phyloP scores from a whole-genome alignment of 306 rosid species.

The Astragalus glycyphyllos region DNA sequence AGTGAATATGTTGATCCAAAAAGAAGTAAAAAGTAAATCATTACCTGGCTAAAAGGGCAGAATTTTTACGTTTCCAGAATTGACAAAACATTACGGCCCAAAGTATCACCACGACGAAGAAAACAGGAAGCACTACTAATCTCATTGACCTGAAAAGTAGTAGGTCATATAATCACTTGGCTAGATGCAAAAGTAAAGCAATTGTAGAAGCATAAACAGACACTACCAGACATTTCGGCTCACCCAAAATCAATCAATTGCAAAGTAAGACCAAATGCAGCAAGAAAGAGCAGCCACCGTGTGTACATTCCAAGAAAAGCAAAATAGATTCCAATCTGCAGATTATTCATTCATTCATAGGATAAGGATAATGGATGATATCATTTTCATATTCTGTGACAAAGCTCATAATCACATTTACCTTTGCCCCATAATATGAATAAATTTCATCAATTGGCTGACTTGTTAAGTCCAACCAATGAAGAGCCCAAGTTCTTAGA shows the following conservation, averaged over 20 bases:
- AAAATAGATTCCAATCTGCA: conserved; percentile 92
- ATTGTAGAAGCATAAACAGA: conserved; percentile 16
- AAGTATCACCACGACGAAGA: conserved; percentile 70
- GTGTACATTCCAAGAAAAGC: conserved; percentile 99
- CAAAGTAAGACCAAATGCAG: conserved; percentile 76
- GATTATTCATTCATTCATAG: conserved; percentile 37
- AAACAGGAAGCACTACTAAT: conserved; percentile 74
- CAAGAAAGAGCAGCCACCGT: conserved; percentile 85
- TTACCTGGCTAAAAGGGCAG: conserved; percentile 92
- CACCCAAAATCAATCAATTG: conserved; percentile 84
- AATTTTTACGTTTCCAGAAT: conserved; percentile 96
- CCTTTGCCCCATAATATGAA: conserved; percentile 93
- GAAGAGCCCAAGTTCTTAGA: conserved; percentile 79
- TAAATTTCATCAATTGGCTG: conserved; percentile 91
- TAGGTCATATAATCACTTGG: conserved; percentile 34
- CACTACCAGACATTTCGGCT: conserved; percentile 40
- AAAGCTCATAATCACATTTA: conserved; percentile 40
- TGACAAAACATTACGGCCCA: conserved; percentile 96
- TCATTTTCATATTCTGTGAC: conserved; percentile 13
- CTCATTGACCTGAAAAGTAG: conserved; percentile 68
- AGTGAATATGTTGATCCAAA: conserved; percentile 14
- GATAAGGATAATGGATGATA: conserved; percentile 39
- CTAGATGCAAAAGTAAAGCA: conserved; percentile 36
- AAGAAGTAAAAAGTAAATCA: conserved; percentile 12
- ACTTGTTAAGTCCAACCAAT: conserved; percentile 82